Evolutionary conservation across 1,284 basidiomycete species (phyloP), one percentile per base, ranked within the genome.

Genomic region (Leucoagaricus sp.): DNA sequence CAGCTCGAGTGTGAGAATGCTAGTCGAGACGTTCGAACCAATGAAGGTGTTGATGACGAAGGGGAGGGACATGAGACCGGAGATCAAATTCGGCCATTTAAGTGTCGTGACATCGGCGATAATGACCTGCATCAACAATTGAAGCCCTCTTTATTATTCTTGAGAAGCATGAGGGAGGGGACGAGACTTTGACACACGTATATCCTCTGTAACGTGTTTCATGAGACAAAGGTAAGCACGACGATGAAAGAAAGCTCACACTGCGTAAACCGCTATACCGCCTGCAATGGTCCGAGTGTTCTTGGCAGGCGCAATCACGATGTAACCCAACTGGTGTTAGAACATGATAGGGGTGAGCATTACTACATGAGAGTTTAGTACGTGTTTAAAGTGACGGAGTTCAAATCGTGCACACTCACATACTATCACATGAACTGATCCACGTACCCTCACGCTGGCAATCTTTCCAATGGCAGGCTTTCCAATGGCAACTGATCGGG

Each of bases 391-490:
- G 53, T n/a, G 10, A 19, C 2, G 40, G 6, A 34, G 4, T 9
- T 28, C 21, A 42, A 9, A 26, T 21, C 41, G 19, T 53, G 26
- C n/a, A 12, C n/a, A 82, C 84, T 75, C 64, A 87, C 85, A 72
- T 50, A 89, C 84, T 45, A 82, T 65, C 44, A 83, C 71, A 64
- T 87, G 91, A 0, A 89, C 79, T n/a, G 67, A 72, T 29, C 78
- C 81, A 61, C 84, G 76, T 12, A 82, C 83, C 12, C 76, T 75
- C 15, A 89, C 82, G 65, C 94, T 91, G 1, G 89, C 83, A 33
- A 93, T 70, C 71, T 92, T 93, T 2, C 91, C 91, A 63, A 91
- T 86, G 45, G 91, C 80, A 1, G 91, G 91, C 72, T 93, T 93
- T 34, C 89, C 73, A 45, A 72, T 72, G 10, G 73, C 71, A 49